Conservation (phyloP, 1,139 yeast species). For the Nakaseomyces uthaithaninus region DNA sequence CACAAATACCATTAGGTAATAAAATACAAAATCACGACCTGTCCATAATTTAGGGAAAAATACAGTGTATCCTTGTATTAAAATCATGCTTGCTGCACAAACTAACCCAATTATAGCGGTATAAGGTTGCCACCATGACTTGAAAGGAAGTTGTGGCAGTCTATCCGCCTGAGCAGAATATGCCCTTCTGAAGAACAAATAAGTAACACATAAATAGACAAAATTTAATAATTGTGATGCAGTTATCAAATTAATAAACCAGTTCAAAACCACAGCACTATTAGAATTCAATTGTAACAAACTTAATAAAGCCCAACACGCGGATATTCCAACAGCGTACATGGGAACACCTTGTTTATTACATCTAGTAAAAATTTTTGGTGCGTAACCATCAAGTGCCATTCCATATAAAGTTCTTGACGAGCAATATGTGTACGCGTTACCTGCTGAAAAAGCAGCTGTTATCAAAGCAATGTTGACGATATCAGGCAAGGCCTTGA, state of each 20-base stretch:
- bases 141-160: conserved; percentile 48
- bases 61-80: conserved; percentile 58
- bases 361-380: conserved; percentile 43
- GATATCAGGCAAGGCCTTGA: conserved; percentile 50
- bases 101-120: conserved; percentile 44
- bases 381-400: conserved; percentile 56
- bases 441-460: conserved; percentile 66
- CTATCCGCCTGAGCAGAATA: conserved; percentile 49
- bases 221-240: conserved; percentile 74
- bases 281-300: conserved; percentile 50
- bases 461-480: conserved; percentile 55
- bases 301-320: conserved; percentile 38
- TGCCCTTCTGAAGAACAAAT: conserved; percentile 57
- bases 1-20: conserved; percentile 60
- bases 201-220: conserved; percentile 54
- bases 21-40: conserved; percentile 51
- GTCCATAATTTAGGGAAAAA: conserved; percentile 61
- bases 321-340: conserved; percentile 39
- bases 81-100: conserved; percentile 45
- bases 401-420: conserved; percentile 51
- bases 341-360: conserved; percentile 46
- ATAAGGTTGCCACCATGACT: conserved; percentile 51
- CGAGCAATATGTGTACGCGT: conserved; percentile 63
- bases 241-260: conserved; percentile 71
- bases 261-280: conserved; percentile 59